Evolutionary conservation across 768 basidiomycete species (phyloP), one percentile per base, ranked within the genome.

Genomic region (Tricholoma terreum): DNA sequence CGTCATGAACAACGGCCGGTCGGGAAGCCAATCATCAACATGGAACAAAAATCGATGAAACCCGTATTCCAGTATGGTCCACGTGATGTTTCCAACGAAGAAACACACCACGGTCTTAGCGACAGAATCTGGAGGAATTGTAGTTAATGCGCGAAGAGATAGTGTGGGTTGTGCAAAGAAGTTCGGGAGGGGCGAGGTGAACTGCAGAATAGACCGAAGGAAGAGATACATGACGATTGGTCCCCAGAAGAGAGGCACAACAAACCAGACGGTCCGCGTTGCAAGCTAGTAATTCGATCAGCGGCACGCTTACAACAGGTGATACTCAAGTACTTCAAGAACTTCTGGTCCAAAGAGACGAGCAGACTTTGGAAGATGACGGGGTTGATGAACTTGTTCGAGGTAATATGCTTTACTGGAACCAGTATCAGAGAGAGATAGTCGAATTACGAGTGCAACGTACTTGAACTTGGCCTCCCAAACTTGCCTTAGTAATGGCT

Each of bases 31-130:
- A 8, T 84, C 79, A 67, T 99, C 97, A 64, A 99, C 75, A 72
- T 99, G 97, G 85, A 99, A 99, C 50, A 99, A 75, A 84, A 98
- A 98, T 40, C 97, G 88, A 73, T 99, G 97, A 66, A 99, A 75
- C 11, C 79, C 75, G 69, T 98, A 99, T 73, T 98, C 97, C 70
- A 97, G 74, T 57, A 97, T 69, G 0, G 97, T 98, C 96, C 96
- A 99, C 55, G 96, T 78, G 50, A 97, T 31, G 69, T 92, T 94
- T 5, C 97, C 97, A 40, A 85, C 51, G 58, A 93, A 70, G 79
- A 95, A 98, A 72, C 86, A 96, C 0, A 74, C 61, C 17, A 81
- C 54, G 0, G 86, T 80, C 63, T 89, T 84, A 9, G 72, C 61
- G 56, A 86, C 73, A 2, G 85, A 80, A 4, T 73, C 69, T 8